Percentiles rank a stretch among this genome's conserved stretches.
Evolutionary conservation across 306 rosid species (phyloP).

Genomic region (Vigna angularis): DNA sequence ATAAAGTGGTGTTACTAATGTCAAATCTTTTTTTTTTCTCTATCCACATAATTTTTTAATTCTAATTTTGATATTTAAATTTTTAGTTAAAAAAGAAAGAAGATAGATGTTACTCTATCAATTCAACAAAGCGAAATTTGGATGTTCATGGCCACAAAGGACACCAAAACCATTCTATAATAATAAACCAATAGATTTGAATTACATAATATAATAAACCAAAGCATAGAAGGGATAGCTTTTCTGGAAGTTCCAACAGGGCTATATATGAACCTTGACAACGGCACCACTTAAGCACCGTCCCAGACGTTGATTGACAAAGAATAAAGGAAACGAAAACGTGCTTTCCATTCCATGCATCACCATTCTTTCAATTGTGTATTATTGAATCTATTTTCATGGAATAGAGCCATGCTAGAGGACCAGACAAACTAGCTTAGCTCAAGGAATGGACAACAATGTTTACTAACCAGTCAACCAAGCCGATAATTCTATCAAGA

Average conservation of each 20-base stretch:
- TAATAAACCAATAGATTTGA: not conserved
- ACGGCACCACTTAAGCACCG: constrained; percentile 38
- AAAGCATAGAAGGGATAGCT: not conserved
- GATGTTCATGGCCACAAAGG: not conserved
- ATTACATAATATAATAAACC: not conserved
- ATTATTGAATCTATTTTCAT: constrained; percentile 36
- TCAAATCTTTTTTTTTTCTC: too few species aligned
- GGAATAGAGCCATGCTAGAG: constrained; percentile 2
- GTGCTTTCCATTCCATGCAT: constrained; percentile 32
- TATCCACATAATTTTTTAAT: too few species aligned
- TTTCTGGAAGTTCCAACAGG: not conserved
- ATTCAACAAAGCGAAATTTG: not conserved
- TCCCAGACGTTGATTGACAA: constrained; percentile 30
- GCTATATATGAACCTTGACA: constrained; percentile 25
- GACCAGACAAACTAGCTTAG: not conserved
- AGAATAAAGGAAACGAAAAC: not conserved
- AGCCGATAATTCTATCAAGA: not conserved
- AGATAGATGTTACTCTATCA: too few species aligned
- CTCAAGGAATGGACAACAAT: not conserved
- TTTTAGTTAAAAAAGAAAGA: too few species aligned
- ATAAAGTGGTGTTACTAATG: not conserved
- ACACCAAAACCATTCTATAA: constrained; percentile 13
- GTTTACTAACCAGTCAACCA: not conserved
- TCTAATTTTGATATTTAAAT: too few species aligned
- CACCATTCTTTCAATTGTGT: not conserved